These are phyloP conservation scores for Seiridium unicorne DNA, from an alignment of 2,329 filamentous ascomycete species.

Conservation along the genomic window DNA sequence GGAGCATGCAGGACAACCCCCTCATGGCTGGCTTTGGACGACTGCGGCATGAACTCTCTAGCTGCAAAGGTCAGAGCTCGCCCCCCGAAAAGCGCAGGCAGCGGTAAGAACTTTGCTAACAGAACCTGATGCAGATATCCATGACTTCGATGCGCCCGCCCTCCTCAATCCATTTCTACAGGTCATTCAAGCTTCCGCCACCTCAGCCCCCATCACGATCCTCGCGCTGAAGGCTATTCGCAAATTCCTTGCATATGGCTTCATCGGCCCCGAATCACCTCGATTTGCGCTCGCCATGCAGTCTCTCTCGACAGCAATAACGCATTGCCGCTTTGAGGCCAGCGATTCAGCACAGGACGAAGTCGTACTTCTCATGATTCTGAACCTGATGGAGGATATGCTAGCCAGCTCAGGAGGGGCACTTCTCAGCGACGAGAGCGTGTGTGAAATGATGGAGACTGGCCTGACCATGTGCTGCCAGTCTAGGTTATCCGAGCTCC, in stretches of 20 bases:
- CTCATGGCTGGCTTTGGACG: constrained; percentile 93
- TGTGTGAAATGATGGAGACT: constrained; percentile 99
- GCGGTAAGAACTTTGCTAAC: constrained; percentile 21
- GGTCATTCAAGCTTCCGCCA: constrained; percentile 94
- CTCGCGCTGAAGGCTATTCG: constrained; percentile 90
- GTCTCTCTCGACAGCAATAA: constrained; percentile 88
- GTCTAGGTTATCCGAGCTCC: constrained; percentile 82
- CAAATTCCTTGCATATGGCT: constrained; percentile 94
- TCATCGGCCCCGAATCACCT: constrained; percentile 82
- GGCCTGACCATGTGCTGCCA: constrained; percentile 97
- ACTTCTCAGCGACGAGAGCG: constrained; percentile 93
- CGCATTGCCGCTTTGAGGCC: constrained; percentile 95
- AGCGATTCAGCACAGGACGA: constrained; percentile 94
- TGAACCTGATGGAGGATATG: constrained; percentile 98
- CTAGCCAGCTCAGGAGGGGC: constrained; percentile 90
- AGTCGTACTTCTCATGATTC: constrained; percentile 88
- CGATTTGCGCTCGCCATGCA: constrained; percentile 91
- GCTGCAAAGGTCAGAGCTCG: constrained; percentile 65
- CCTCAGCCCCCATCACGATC: constrained; percentile 93
- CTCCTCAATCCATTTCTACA: constrained; percentile 93
- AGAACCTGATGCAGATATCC: constrained; percentile 62
- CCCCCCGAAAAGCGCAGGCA: background rate
- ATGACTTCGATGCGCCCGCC: constrained; percentile 82
- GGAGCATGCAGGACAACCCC: constrained; percentile 96
- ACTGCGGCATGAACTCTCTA: constrained; percentile 81